phyloP scores from a whole-genome alignment of 306 rosid genomes.

The Quercus alba region DNA sequence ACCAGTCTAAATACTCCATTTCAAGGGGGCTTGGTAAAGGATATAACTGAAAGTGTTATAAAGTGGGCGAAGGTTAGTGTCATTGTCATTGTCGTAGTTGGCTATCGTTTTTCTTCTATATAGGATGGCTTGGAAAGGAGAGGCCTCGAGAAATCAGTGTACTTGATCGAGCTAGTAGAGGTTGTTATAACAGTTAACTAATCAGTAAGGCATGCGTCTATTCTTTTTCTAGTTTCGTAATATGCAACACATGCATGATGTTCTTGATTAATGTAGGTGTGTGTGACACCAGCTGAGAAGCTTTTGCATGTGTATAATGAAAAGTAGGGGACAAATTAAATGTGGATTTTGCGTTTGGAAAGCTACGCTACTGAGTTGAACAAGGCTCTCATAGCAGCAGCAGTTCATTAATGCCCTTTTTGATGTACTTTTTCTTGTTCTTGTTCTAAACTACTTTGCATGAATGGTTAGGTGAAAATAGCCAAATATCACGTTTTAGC shows the following conservation, averaged over 20 bases:
- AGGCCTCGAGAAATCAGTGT: conserved; percentile 86
- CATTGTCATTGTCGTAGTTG: background rate
- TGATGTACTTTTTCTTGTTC: too few species aligned
- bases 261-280: conserved; percentile 28
- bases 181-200: conserved; percentile 73
- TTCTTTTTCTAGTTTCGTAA: background rate
- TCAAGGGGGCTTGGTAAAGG: conserved; percentile 83
- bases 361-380: too few species aligned
- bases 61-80: conserved; percentile 63
- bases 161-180: conserved; percentile 84
- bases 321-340: conserved; percentile 57
- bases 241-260: background rate
- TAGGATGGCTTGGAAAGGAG: conserved; percentile 96
- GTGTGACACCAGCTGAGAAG: conserved; percentile 90
- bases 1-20: conserved; percentile 89
- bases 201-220: background rate
- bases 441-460: too few species aligned
- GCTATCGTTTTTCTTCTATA: conserved; percentile 1
- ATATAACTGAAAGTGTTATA: conserved; percentile 82
- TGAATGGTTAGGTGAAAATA: too few species aligned
- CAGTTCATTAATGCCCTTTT: too few species aligned
- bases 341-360: conserved; percentile 54
- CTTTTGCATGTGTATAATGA: conserved; percentile 65
- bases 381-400: too few species aligned
- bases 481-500: too few species aligned